Evolutionary conservation across 768 basidiomycete genomes (phyloP).

Genomic region (Tylopilus sp.): DNA sequence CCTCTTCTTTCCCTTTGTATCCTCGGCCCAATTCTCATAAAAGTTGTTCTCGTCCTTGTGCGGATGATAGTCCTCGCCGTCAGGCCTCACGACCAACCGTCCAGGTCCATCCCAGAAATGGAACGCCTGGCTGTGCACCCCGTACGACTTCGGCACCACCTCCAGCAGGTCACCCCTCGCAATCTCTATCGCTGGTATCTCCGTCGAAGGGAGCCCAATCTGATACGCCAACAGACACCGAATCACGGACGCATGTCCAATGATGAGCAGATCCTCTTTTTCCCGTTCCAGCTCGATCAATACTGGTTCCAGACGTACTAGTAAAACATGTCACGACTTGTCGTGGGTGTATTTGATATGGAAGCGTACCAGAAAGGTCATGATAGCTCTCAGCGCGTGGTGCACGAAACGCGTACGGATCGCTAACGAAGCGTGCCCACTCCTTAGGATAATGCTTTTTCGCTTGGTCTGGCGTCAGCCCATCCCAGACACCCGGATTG

Average conservation of each 20-base stretch:
- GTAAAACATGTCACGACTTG: background rate
- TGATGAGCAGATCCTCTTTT: constrained; percentile 91
- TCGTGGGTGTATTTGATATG: background rate
- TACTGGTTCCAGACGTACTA: constrained; percentile 90
- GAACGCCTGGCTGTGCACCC: constrained; percentile 85
- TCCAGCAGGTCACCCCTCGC: constrained; percentile 96
- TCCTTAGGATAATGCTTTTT: constrained; percentile 89
- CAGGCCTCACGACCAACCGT: constrained; percentile 40
- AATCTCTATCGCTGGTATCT: constrained; percentile 97
- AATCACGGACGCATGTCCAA: constrained; percentile 96
- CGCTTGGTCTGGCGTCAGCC: constrained; percentile 86
- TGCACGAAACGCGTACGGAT: constrained; percentile 90
- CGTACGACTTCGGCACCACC: constrained; percentile 84
- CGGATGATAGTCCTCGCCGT: constrained; percentile 31
- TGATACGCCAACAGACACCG: constrained; percentile 92
- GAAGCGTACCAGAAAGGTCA: constrained; percentile 71
- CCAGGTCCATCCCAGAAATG: constrained; percentile 93
- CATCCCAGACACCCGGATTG: constrained; percentile 98
- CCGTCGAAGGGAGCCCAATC: constrained; percentile 90
- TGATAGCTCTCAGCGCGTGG: constrained; percentile 97
- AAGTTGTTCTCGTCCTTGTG: constrained; percentile 70
- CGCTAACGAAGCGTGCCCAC: constrained; percentile 88
- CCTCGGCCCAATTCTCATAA: constrained; percentile 86
- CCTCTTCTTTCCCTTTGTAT: constrained; percentile 58
- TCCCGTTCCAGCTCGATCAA: constrained; percentile 93